Evolutionary conservation across 768 basidiomycete genomes (phyloP).

Genomic region (Hysterangium stoloniferum): DNA sequence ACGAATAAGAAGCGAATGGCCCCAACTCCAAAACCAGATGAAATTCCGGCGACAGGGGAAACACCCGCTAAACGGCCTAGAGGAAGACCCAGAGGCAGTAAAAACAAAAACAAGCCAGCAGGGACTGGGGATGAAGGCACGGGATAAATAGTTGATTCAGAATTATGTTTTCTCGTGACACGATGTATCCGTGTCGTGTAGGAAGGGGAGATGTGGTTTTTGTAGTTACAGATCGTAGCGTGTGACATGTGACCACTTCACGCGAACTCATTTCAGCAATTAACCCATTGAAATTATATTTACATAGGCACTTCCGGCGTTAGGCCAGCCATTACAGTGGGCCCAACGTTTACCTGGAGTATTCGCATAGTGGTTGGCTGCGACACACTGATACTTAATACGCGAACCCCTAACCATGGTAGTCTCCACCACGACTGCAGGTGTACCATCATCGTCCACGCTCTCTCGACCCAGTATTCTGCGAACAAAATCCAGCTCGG

Average conservation of each 20-base stretch:
- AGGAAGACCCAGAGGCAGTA: slow-evolving; percentile 66
- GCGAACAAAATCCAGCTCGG: slow-evolving; percentile 6
- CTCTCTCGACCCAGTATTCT: slow-evolving; percentile 5
- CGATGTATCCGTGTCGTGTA: too few relatives aligned
- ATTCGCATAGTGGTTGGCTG: too few relatives aligned
- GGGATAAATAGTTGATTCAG: too few relatives aligned
- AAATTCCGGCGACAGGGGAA: slow-evolving; percentile 3
- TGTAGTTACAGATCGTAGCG: too few relatives aligned
- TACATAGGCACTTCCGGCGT: too few relatives aligned
- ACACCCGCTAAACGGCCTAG: slow-evolving; percentile 44
- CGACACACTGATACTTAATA: background rate
- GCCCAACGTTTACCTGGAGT: too few relatives aligned
- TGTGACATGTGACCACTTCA: too few relatives aligned
- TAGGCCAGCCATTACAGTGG: too few relatives aligned
- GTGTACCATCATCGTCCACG: background rate
- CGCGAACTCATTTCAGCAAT: too few relatives aligned
- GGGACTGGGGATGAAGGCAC: background rate
- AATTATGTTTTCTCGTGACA: too few relatives aligned
- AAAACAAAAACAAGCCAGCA: slow-evolving; percentile 31
- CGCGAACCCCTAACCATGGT: background rate
- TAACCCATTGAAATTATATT: too few relatives aligned
- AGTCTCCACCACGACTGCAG: background rate
- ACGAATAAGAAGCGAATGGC: slow-evolving; percentile 22
- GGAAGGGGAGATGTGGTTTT: too few relatives aligned
- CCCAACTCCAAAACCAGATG: slow-evolving; percentile 25